Conservation (phyloP, 208 protist species). For the Crithidia brevicula region DNA sequence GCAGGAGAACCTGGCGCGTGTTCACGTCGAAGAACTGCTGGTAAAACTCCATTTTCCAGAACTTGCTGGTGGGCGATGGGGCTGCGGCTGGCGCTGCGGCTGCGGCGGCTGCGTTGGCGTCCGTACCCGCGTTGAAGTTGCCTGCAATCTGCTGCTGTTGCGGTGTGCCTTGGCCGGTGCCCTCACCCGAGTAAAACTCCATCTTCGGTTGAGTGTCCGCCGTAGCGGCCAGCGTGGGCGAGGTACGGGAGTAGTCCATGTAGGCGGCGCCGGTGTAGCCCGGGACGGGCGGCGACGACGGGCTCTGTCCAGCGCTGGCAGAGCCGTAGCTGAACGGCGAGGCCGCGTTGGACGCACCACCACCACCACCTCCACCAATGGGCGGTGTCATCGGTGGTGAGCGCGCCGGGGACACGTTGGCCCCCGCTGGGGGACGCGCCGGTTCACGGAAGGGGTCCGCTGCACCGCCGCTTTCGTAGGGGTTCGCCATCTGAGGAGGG, state of each 20-base stretch:
- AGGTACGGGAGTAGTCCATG: slow-evolving; percentile 17
- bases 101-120: background rate
- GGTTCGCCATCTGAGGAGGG: slow-evolving; percentile 50
- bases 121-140: background rate
- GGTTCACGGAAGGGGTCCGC: slow-evolving; percentile 68
- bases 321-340: slow-evolving; percentile 19
- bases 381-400: background rate
- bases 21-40: slow-evolving; percentile 92
- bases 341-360: background rate
- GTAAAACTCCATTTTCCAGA: slow-evolving; percentile 88
- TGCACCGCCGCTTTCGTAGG: slow-evolving; percentile 45
- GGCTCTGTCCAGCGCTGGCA: slow-evolving; percentile 1
- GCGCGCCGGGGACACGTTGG: slow-evolving; percentile 10
- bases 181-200: slow-evolving; percentile 20
- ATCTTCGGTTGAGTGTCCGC: slow-evolving; percentile 12
- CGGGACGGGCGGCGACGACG: background rate
- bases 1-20: slow-evolving; percentile 79
- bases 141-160: slow-evolving; percentile 10
- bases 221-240: slow-evolving; percentile 4
- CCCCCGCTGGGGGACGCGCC: background rate
- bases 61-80: slow-evolving; percentile 50
- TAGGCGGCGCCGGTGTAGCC: slow-evolving; percentile 11
- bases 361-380: background rate
- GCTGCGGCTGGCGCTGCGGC: background rate
- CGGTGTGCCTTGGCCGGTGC: background rate